Base-by-base conservation (phyloP, 306 rosid genomes). In the Styphnolobium japonicum region DNA sequence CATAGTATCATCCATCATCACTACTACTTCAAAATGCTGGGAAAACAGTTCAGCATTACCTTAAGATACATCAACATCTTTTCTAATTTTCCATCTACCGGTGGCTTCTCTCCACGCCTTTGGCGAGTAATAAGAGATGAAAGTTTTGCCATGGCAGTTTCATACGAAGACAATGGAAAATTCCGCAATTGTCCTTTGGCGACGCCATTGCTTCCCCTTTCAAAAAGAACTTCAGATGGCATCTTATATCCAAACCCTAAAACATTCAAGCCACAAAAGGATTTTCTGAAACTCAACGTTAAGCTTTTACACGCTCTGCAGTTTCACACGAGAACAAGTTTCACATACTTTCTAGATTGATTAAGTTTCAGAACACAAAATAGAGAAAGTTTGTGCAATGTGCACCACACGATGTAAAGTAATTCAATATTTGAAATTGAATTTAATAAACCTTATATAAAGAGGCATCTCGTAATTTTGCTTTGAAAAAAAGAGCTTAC, bases 101-200 rank as follows among this genome's bases (percentile, higher is more conserved):
- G 45, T 19, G 86, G 76, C 76, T 79, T 78, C 31, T 81, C 87
- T 77, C 93, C 94, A 22, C 94, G 90, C 68, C 79, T 87, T 77
- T 85, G 77, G 33, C 78, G 76, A 71, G 88, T 86, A 71, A 92
- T 92, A 40, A 92, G 90, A 82, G 94, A 92, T 42, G 94, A 92
- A 72, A 92, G 94, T 65, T 91, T 91, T 76, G 88, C 89, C 94
- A 88, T 87, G 55, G 97, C 89, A 25, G 75, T 71, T 81, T 92
- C 91, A 56, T 84, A 88, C 12, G 93, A 85, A 51, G 85, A 81
- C 16, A 37, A 65, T 11, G 80, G 67, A 67, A 52, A 69, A 76
- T 82, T 65, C 61, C 70, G 77, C 51, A 52, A 19, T 62, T 68
- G 65, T 43, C 78, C 91, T 68, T 86, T 37, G 42, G 74, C 36